A percentile compares a stretch with the other conserved stretches of the same genome.
These are phyloP conservation scores for Globisporangium barbulae DNA, from an alignment of 352 stramenopile genomes.

Conservation along the genomic window DNA sequence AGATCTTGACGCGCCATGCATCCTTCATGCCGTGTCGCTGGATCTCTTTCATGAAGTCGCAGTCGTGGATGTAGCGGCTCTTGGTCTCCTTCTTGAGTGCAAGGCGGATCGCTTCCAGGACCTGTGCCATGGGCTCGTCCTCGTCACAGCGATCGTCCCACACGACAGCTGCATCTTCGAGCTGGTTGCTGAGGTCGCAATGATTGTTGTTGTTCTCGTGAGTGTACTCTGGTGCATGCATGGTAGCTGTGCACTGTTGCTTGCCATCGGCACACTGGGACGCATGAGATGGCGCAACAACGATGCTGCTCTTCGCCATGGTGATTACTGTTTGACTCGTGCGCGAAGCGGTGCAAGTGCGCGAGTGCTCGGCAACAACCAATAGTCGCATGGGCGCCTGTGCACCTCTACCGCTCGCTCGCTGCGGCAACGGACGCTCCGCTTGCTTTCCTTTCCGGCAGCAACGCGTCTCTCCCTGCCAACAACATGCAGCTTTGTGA, in stretches of 20 bases:
- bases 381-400: not conserved
- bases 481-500: no score
- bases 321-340: not conserved
- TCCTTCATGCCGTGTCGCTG: constrained; percentile 63
- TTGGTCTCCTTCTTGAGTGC: constrained; percentile 26
- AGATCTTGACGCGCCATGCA: constrained; percentile 67
- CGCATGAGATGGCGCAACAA: not conserved
- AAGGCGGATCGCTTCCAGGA: constrained; percentile 37
- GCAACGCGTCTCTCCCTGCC: not conserved
- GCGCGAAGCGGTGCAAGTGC: not conserved
- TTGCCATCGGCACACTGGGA: not conserved
- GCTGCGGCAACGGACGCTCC: not conserved
- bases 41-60: constrained; percentile 38
- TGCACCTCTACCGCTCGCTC: not conserved
- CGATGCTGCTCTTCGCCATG: not conserved
- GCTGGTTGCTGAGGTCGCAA: not conserved
- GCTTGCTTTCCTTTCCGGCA: not conserved
- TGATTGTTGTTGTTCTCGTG: not conserved
- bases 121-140: constrained; percentile 12
- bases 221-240: not conserved
- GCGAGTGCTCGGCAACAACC: not conserved
- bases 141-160: not conserved
- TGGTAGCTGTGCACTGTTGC: not conserved
- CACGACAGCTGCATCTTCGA: not conserved
- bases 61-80: constrained; percentile 26